Evolutionary conservation across 495 filamentous ascomycete genomes (phyloP).

Genomic region (Podospora pseudocomata): DNA sequence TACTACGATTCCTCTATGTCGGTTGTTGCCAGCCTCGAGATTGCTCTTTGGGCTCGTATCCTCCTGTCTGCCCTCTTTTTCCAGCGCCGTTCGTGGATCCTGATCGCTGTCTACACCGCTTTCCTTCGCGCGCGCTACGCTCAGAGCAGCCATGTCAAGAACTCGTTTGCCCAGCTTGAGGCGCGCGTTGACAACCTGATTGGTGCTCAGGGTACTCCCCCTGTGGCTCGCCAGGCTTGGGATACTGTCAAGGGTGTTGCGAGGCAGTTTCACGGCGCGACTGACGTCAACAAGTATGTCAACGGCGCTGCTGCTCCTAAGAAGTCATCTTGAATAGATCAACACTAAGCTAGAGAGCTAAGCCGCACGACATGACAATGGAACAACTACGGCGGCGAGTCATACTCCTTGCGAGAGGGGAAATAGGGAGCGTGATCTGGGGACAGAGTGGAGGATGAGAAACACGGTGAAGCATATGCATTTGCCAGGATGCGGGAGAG

Average conservation of each 20-base stretch:
- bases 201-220: conserved; percentile 82
- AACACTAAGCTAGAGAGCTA: not conserved
- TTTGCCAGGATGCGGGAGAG: not conserved
- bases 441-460: not conserved
- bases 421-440: not conserved
- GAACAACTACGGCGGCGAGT: not conserved
- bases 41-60: conserved; percentile 77
- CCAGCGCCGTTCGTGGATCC: conserved; percentile 83
- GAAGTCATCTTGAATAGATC: conserved; percentile 42
- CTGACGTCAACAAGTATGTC: conserved; percentile 70
- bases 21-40: conserved; percentile 71
- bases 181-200: conserved; percentile 74
- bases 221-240: conserved; percentile 79
- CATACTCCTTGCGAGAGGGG: not conserved
- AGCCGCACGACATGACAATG: conserved; percentile 11
- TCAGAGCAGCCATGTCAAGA: conserved; percentile 88
- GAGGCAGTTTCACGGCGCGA: conserved; percentile 70
- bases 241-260: conserved; percentile 69
- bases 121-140: conserved; percentile 89
- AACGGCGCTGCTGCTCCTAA: conserved; percentile 52
- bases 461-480: not conserved
- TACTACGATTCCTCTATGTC: conserved; percentile 93
- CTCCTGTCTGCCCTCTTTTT: conserved; percentile 76
- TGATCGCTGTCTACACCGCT: conserved; percentile 77
- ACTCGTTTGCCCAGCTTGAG: conserved; percentile 67